A percentile compares a stretch with the other conserved stretches of the same genome.
phyloP scores from a whole-genome alignment of 495 filamentous ascomycete genomes.

The Penicillium alfredii region DNA sequence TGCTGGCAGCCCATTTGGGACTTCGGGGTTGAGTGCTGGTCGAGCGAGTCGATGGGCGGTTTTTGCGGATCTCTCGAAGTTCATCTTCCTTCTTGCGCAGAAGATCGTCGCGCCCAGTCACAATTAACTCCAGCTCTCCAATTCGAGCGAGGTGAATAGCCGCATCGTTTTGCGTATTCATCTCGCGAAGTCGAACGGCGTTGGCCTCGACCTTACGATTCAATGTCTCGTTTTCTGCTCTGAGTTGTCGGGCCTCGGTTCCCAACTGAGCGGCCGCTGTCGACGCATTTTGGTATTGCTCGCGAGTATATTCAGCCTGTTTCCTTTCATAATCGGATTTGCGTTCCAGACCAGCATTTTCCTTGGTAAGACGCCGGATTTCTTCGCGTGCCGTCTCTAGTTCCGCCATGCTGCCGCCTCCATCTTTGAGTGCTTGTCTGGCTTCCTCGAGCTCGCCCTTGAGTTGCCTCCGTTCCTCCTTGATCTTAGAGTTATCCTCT shows the following conservation, averaged over 20 bases:
- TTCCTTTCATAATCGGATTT: slow-evolving; percentile 48
- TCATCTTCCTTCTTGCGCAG: slow-evolving; percentile 57
- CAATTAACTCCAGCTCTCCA: slow-evolving; percentile 42
- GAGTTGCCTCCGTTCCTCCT: slow-evolving; percentile 43
- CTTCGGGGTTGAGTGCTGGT: slow-evolving; percentile 44
- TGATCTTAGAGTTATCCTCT: slow-evolving; percentile 41
- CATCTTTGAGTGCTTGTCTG: slow-evolving; percentile 40
- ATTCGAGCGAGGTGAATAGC: slow-evolving; percentile 34
- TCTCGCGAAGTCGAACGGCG: slow-evolving; percentile 42
- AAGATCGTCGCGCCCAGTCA: slow-evolving; percentile 40
- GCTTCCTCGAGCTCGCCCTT: slow-evolving; percentile 45
- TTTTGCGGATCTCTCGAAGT: slow-evolving; percentile 49
- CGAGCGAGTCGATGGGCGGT: slow-evolving; percentile 41
- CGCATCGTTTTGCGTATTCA: slow-evolving; percentile 41
- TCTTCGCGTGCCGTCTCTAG: slow-evolving; percentile 43
- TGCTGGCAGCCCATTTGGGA: slow-evolving; percentile 35
- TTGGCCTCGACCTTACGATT: slow-evolving; percentile 48
- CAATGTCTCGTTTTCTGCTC: slow-evolving; percentile 41
- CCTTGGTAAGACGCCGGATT: slow-evolving; percentile 35
- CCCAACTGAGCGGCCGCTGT: slow-evolving; percentile 44
- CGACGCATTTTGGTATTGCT: slow-evolving; percentile 60
- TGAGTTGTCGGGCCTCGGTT: slow-evolving; percentile 46
- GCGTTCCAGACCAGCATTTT: slow-evolving; percentile 39
- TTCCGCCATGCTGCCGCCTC: slow-evolving; percentile 46
- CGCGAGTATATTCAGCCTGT: slow-evolving; percentile 52